These are phyloP conservation scores for Trichomonascaceae sp. DNA, from an alignment of 1,139 yeast genomes.

Conservation along the genomic window DNA sequence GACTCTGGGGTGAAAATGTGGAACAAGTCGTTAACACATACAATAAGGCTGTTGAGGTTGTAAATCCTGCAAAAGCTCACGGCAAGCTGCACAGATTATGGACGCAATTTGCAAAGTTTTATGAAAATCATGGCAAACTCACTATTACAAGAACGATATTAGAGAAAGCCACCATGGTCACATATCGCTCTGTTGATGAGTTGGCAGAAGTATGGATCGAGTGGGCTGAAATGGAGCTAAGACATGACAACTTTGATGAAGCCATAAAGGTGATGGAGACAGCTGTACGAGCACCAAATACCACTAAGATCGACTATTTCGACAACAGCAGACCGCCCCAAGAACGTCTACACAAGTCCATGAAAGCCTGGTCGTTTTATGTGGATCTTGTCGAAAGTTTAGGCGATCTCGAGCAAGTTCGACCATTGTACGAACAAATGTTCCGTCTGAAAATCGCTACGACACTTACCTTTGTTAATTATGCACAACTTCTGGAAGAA, in stretches of 20 bases:
- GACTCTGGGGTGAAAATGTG: constrained; percentile 37
- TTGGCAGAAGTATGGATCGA: constrained; percentile 60
- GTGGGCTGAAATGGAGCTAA: constrained; percentile 66
- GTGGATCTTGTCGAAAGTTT: constrained; percentile 66
- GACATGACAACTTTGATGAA: constrained; percentile 43
- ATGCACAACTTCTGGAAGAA: constrained; percentile 56
- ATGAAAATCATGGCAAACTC: constrained; percentile 44
- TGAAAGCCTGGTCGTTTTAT: constrained; percentile 66
- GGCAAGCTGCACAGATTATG: constrained; percentile 46
- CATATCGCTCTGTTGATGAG: constrained; percentile 57
- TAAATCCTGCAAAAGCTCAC: constrained; percentile 55
- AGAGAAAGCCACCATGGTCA: constrained; percentile 65
- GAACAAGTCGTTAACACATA: constrained; percentile 49
- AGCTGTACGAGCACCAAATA: constrained; percentile 44
- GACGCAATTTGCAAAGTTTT: constrained; percentile 62
- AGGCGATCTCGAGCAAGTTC: constrained; percentile 40
- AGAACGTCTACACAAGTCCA: constrained; percentile 52
- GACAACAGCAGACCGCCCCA: constrained; percentile 51
- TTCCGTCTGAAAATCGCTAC: constrained; percentile 64
- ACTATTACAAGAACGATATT: constrained; percentile 56
- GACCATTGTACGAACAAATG: constrained; percentile 52
- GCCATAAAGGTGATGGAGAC: constrained; percentile 50
- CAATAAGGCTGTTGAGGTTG: constrained; percentile 59
- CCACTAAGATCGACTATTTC: constrained; percentile 32
- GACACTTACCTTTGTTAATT: constrained; percentile 58